A percentile compares a stretch with the other conserved stretches of the same genome.
These are phyloP conservation scores for Boletellus sp. DNA, from an alignment of 768 basidiomycete species.

Conservation along the genomic window DNA sequence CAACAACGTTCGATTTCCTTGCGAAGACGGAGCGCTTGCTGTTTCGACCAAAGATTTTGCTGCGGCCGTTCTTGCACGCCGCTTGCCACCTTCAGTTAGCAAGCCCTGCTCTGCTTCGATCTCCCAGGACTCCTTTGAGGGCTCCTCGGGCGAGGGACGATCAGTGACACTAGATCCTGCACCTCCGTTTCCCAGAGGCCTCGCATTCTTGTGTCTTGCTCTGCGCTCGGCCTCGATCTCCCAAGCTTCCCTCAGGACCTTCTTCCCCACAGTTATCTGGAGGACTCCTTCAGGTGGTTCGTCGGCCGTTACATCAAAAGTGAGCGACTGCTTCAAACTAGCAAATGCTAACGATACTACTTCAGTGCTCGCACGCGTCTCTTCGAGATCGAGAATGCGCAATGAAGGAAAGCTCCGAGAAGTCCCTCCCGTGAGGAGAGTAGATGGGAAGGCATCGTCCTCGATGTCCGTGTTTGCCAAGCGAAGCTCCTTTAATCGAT, in stretches of 20 bases:
- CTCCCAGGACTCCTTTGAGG: slow-evolving; percentile 73
- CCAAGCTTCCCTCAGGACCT: slow-evolving; percentile 70
- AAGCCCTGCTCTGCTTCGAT: slow-evolving; percentile 74
- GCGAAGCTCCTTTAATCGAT: slow-evolving; percentile 53
- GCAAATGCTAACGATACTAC: slow-evolving; percentile 44
- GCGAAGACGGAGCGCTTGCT: slow-evolving; percentile 1
- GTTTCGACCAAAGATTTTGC: slow-evolving; percentile 23
- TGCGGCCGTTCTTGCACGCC: slow-evolving; percentile 51
- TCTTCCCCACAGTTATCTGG: slow-evolving; percentile 65
- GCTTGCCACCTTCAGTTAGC: slow-evolving; percentile 67
- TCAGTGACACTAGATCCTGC: background rate
- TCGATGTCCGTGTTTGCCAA: slow-evolving; percentile 56
- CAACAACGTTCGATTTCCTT: slow-evolving; percentile 15
- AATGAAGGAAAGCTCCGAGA: slow-evolving; percentile 48
- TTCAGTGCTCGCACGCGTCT: slow-evolving; percentile 55
- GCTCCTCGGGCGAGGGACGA: slow-evolving; percentile 21
- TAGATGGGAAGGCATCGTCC: slow-evolving; percentile 52
- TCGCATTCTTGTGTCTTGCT: slow-evolving; percentile 38
- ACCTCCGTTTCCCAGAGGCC: slow-evolving; percentile 24
- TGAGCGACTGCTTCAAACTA: slow-evolving; percentile 46
- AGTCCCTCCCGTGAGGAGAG: slow-evolving; percentile 13
- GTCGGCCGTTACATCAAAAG: slow-evolving; percentile 52
- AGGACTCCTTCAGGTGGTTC: slow-evolving; percentile 51
- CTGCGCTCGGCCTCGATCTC: slow-evolving; percentile 70
- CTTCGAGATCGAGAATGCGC: slow-evolving; percentile 59